These are phyloP conservation scores for Fusarium beomiforme DNA, from an alignment of 2,329 filamentous ascomycete genomes.

Conservation along the genomic window DNA sequence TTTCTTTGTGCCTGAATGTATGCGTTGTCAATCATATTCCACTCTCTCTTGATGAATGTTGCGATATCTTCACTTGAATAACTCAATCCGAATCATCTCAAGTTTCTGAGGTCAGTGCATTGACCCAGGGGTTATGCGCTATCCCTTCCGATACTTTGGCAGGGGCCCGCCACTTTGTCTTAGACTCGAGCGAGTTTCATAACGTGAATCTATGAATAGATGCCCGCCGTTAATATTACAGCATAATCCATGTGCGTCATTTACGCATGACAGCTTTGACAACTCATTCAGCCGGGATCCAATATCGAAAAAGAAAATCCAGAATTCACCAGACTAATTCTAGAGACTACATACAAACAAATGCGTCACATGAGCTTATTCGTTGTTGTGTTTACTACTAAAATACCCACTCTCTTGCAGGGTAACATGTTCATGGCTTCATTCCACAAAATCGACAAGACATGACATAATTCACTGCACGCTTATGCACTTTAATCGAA, in stretches of 20 bases:
- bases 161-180: slow-evolving; percentile 25
- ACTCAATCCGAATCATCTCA: not conserved
- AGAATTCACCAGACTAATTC: not conserved
- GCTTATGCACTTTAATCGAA: slow-evolving; percentile 6
- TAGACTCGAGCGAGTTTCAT: slow-evolving; percentile 18
- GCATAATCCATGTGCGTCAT: not conserved
- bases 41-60: too few relatives aligned
- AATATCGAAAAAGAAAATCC: not conserved
- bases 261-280: slow-evolving; percentile 1
- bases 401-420: slow-evolving; percentile 19
- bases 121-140: slow-evolving; percentile 7
- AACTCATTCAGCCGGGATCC: not conserved
- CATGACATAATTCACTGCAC: slow-evolving; percentile 17
- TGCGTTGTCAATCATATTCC: slow-evolving; percentile 22
- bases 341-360: not conserved
- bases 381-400: slow-evolving; percentile 2
- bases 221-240: not conserved
- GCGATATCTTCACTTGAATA: too few relatives aligned
- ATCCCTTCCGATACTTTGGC: not conserved
- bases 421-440: slow-evolving; percentile 22
- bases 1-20: slow-evolving; percentile 31
- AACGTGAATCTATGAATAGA: slow-evolving; percentile 21
- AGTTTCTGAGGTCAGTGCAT: slow-evolving; percentile 4
- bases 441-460: slow-evolving; percentile 7
- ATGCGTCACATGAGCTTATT: slow-evolving; percentile 7